Evolutionary conservation across 768 basidiomycete species (phyloP).

Genomic region (Podaxis mareebaensis): DNA sequence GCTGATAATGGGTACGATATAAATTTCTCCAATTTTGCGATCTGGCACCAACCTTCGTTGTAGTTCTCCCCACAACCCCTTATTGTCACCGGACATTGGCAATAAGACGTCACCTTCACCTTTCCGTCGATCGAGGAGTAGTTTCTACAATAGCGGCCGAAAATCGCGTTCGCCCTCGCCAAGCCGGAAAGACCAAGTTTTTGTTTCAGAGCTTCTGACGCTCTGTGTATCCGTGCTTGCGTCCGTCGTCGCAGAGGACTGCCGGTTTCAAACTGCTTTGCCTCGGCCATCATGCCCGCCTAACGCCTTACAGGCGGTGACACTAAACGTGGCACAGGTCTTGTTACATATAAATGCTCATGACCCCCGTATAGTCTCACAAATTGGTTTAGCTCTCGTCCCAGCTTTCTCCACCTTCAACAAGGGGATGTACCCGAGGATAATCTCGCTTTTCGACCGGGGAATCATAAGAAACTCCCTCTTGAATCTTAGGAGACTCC

Average conservation of each 20-base stretch:
- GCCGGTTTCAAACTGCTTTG: slow-evolving; percentile 59
- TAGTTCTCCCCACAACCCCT: slow-evolving; percentile 1
- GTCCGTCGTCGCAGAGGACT: slow-evolving; percentile 72
- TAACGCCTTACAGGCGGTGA: slow-evolving; percentile 71
- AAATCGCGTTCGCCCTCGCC: slow-evolving; percentile 58
- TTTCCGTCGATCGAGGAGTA: slow-evolving; percentile 46
- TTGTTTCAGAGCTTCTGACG: slow-evolving; percentile 54
- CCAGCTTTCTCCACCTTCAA: slow-evolving; percentile 74
- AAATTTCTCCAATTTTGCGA: neutral
- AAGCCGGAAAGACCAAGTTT: slow-evolving; percentile 26
- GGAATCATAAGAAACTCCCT: slow-evolving; percentile 56
- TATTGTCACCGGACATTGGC: neutral
- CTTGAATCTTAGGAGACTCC: slow-evolving; percentile 41
- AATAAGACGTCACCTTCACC: slow-evolving; percentile 30
- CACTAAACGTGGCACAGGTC: slow-evolving; percentile 70
- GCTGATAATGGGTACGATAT: slow-evolving; percentile 43
- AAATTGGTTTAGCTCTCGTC: slow-evolving; percentile 69
- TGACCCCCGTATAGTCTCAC: slow-evolving; percentile 52
- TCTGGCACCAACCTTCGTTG: neutral
- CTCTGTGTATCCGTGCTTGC: slow-evolving; percentile 60
- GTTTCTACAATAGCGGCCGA: slow-evolving; percentile 40
- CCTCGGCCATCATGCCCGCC: slow-evolving; percentile 71
- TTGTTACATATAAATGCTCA: slow-evolving; percentile 56
- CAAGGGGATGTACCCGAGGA: slow-evolving; percentile 57
- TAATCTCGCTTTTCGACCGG: slow-evolving; percentile 71